These are phyloP conservation scores for Heteromeles arbutifolia DNA, from an alignment of 306 rosid species.

Conservation along the genomic window DNA sequence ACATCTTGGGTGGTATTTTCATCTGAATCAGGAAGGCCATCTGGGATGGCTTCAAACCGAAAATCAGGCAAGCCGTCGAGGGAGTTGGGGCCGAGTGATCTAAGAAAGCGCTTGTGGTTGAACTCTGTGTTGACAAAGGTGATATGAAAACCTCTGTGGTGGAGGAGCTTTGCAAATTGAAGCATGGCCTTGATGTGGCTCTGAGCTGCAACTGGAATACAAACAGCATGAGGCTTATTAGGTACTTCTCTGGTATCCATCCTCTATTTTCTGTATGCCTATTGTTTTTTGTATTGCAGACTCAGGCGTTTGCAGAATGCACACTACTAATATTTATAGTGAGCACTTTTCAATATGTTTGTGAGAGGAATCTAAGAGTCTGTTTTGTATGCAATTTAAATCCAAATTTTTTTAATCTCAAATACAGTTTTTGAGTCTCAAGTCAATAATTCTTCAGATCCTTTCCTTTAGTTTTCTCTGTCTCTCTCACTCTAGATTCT, in stretches of 20 bases:
- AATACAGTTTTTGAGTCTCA: too few relatives aligned
- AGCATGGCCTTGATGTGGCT: slow-evolving; percentile 12
- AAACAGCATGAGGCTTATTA: not conserved
- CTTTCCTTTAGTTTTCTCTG: too few relatives aligned
- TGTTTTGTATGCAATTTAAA: too few relatives aligned
- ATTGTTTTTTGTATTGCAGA: too few relatives aligned
- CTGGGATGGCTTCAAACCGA: not conserved
- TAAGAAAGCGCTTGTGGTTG: not conserved
- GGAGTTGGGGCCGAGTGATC: not conserved
- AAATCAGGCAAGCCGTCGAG: not conserved
- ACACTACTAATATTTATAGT: too few relatives aligned
- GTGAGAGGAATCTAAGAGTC: too few relatives aligned
- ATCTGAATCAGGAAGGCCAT: not conserved
- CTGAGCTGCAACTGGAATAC: not conserved
- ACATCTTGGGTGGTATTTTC: not conserved
- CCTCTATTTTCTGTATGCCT: too few relatives aligned
- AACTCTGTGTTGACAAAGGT: not conserved
- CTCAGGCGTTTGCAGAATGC: too few relatives aligned
- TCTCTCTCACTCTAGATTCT: too few relatives aligned
- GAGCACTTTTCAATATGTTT: too few relatives aligned
- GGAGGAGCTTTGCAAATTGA: not conserved
- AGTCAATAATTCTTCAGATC: too few relatives aligned
- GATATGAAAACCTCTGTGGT: not conserved
- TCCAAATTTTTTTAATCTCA: too few relatives aligned
- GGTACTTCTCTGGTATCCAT: not conserved